phyloP scores from a whole-genome alignment of 495 filamentous ascomycete species.

The Aspergillus carlsbadensis region DNA sequence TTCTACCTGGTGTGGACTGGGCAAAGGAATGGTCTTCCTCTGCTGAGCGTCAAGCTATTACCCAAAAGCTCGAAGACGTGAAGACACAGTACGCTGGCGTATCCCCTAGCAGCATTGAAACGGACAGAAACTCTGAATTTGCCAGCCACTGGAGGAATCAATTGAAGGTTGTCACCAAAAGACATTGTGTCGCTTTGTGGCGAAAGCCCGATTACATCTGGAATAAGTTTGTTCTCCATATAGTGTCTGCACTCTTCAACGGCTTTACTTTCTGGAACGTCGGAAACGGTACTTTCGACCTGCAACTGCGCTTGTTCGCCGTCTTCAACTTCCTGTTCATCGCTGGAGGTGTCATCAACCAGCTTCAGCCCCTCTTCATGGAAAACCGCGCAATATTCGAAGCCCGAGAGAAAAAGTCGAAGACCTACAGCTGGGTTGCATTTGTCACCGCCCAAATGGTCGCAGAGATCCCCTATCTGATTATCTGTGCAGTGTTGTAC shows the following conservation, averaged over 20 bases:
- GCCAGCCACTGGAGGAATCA: constrained; percentile 44
- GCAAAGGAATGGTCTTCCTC: constrained; percentile 51
- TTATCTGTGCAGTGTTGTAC: constrained; percentile 56
- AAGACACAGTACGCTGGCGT: constrained; percentile 55
- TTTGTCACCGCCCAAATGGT: constrained; percentile 48
- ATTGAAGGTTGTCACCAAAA: constrained; percentile 45
- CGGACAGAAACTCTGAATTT: constrained; percentile 55
- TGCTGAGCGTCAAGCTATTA: constrained; percentile 52
- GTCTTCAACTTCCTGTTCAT: constrained; percentile 75
- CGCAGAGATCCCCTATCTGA: constrained; percentile 59
- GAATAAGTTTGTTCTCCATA: constrained; percentile 42
- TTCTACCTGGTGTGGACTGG: constrained; percentile 42
- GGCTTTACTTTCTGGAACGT: constrained; percentile 49
- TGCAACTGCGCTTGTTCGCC: constrained; percentile 45
- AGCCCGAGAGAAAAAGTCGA: constrained; percentile 70
- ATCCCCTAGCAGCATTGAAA: constrained; percentile 49
- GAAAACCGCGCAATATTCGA: constrained; percentile 71
- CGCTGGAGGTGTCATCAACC: constrained; percentile 80
- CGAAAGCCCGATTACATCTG: constrained; percentile 54
- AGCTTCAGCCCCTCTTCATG: constrained; percentile 85
- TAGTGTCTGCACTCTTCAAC: constrained; percentile 39
- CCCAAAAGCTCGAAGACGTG: constrained; percentile 65
- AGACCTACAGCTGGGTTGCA: constrained; percentile 48
- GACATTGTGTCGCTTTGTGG: constrained; percentile 87
- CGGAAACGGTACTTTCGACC: constrained; percentile 34